Base-by-base conservation (phyloP, 139 green algal genomes). In the Chlorella ohadii region DNA sequence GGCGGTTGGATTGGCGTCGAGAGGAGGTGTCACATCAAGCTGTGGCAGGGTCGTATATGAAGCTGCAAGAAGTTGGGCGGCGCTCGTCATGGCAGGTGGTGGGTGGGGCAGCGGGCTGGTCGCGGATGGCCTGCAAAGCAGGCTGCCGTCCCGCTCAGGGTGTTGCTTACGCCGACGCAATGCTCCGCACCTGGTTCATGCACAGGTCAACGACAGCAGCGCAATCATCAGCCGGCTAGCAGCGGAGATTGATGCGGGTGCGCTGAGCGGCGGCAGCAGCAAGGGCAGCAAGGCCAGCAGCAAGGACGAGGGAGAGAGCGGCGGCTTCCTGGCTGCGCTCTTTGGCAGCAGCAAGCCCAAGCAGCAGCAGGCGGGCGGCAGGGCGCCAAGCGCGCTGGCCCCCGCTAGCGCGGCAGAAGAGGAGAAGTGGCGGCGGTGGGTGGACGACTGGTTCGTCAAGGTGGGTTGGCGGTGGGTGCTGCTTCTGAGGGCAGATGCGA, bases 371-470 rank as follows among this genome's bases (percentile, higher is more conserved):
- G 67, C 38, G 6, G 36, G 70, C 68, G 28, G 15, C 17, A 11
- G n/a, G 25, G 13, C 57, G 28, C n/a, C 17, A 27, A 20, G 47
- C 34, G 56, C 36, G 23, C 25, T 2, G 38, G 31, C 15, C 20
- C 39, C 17, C 7, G 47, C 55, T 33, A 82, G 56, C 27, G 17
- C 2, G 3, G 56, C 57, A 27, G 90, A 96, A 41, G 93, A 97
- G 89, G 77, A 84, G 39, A 85, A 88, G 84, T 99, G 95, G 96
- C 88, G 93, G 31, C 88, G 92, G 28, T 99, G 97, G 97, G 97
- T 98, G 80, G 96, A 99, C 77, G 93, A 96, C 6, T 88, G 93
- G 68, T 89, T 99, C 59, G 97, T 99, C 39, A 94, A 96, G 88
- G 83, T 97, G 38, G 1, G 78, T 19, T 17, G 74, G 22, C 41